phyloP scores from a whole-genome alignment of 2,329 filamentous ascomycete species.

The Colletotrichum chrysophilum region DNA sequence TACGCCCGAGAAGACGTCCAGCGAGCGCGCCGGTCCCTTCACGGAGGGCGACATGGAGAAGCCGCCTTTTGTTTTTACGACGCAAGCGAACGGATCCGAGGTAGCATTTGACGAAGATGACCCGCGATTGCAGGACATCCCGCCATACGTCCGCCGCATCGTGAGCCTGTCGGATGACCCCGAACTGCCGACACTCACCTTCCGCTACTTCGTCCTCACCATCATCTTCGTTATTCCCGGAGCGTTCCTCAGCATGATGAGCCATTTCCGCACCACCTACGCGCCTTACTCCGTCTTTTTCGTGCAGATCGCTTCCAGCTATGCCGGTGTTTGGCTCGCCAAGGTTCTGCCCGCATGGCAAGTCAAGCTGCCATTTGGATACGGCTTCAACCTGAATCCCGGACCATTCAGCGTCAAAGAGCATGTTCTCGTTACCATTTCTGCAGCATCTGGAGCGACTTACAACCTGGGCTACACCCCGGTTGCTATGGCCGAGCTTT shows the following conservation, averaged over 20 bases:
- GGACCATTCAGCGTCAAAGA: conserved; percentile 53
- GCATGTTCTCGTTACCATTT: conserved; percentile 52
- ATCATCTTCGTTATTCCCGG: conserved; percentile 62
- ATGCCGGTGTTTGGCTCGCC: conserved; percentile 58
- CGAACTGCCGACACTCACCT: conserved; percentile 58
- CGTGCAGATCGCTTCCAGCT: conserved; percentile 63
- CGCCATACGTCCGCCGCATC: conserved; percentile 39
- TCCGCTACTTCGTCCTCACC: conserved; percentile 62
- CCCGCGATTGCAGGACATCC: conserved; percentile 57
- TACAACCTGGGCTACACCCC: conserved; percentile 41
- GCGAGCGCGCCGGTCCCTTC: conserved; percentile 17
- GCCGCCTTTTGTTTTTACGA: conserved; percentile 24
- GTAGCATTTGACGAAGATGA: conserved; percentile 48
- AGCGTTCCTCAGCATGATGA: conserved; percentile 55
- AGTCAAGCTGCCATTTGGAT: conserved; percentile 50
- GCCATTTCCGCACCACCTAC: conserved; percentile 34
- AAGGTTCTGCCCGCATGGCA: conserved; percentile 52
- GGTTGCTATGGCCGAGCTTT: conserved; percentile 55
- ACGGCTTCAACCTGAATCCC: conserved; percentile 54
- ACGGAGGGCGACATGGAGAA: conserved; percentile 26
- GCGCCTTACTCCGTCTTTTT: conserved; percentile 32
- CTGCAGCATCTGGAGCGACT: conserved; percentile 56
- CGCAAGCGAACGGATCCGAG: conserved; percentile 26
- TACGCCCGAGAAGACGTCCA: neutral
- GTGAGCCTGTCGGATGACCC: conserved; percentile 42